Base-by-base conservation (phyloP, 257 asterid species). In the Thymus mandschuricus region DNA sequence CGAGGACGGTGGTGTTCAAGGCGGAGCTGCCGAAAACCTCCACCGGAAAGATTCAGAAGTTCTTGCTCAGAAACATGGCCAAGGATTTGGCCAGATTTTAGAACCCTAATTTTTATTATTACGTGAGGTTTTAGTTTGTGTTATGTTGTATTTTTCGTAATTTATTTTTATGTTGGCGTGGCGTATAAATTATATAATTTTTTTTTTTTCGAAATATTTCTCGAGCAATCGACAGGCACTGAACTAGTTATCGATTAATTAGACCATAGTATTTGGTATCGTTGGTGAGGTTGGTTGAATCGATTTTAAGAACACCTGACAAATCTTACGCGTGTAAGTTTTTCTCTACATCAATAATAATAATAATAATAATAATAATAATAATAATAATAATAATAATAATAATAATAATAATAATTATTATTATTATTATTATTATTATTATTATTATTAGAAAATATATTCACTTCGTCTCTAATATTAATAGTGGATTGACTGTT, bases 11-110 rank as follows among this genome's bases (percentile, higher is more conserved):
- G 27, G 84, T 83, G 38, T 80, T 86, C 70, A 68, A 59, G 78
- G 43, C 70, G 3, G 84, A 84, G 21, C 86, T 86, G 46, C 88
- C 91, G 0, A 86, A 81, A 79, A 86, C 91, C 1, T 77, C 89
- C 1, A 86, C 91, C 2, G 88, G 88, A 0, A 86, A 86, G 62
- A 38, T 86, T 3, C 91, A 84, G 8, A 86, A 86, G 72, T 78
- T 75, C 70, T 40, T 76, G 46, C 88, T 85, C 0, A 74, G 90
- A 49, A 82, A 71, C 1, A 60, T 79, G 72, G 85, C 88, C 1
- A 83, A 58, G 63, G 59, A 56, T 10, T 70, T 79, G 61, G 41
- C 3, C 3, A 64, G 10, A 46, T 27, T 28, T 38, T 43, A 41
- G 21, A 21, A 30, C 21, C 29, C 7, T 3, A 58, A 59, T 51